Evolutionary conservation across 768 basidiomycete species (phyloP).

Genomic region (Suillus fuscotomentosus): DNA sequence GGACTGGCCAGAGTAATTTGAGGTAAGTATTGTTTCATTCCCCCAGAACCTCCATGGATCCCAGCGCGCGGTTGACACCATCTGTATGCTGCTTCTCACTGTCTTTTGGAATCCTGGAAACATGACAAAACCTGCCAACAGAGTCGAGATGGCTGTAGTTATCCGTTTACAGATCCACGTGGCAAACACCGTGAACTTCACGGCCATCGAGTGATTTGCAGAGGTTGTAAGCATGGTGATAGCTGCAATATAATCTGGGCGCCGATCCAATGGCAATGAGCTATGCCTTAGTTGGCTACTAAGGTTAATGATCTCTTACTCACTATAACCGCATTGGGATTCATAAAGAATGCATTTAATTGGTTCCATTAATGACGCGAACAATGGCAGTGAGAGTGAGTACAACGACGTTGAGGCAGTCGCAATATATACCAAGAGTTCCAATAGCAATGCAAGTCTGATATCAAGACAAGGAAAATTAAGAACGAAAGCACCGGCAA

Average conservation of each 20-base stretch:
- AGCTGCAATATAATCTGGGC: background rate
- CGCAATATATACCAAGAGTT: slow-evolving; percentile 3
- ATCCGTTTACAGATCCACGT: slow-evolving; percentile 43
- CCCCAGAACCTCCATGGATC: background rate
- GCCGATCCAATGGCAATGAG: background rate
- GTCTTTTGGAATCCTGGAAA: slow-evolving; percentile 70
- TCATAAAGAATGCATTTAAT: background rate
- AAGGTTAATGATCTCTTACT: background rate
- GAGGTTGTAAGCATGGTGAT: background rate
- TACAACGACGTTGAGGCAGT: background rate
- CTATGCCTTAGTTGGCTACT: background rate
- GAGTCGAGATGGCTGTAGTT: slow-evolving; percentile 42
- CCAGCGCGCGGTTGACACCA: slow-evolving; percentile 53
- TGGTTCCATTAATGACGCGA: slow-evolving; percentile 4
- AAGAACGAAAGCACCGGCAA: background rate
- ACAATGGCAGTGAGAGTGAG: slow-evolving; percentile 3
- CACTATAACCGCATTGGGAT: background rate
- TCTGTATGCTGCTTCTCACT: slow-evolving; percentile 70
- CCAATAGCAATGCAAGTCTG: background rate
- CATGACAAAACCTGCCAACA: slow-evolving; percentile 71
- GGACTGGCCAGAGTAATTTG: slow-evolving; percentile 73
- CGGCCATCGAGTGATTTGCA: slow-evolving; percentile 6
- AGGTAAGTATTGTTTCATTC: slow-evolving; percentile 10
- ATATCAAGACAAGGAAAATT: background rate
- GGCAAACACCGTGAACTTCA: slow-evolving; percentile 55